A percentile compares a stretch with the other conserved stretches of the same genome.
Conservation (phyloP, 148 eudicot species). For the Cornus florida region DNA sequence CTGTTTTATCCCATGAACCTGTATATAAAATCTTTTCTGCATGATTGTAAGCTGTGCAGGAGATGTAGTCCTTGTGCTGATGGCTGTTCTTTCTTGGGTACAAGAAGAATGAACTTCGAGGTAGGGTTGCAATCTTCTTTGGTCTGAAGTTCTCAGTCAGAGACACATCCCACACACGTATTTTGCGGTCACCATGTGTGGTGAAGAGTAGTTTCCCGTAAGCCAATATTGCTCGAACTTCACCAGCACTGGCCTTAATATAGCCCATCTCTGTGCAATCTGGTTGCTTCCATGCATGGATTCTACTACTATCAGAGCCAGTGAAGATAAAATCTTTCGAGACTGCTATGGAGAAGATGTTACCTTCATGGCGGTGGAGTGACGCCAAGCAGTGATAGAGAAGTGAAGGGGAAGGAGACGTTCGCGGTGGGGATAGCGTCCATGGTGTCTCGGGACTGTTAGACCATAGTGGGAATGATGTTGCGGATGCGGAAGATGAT, state of each 20-base stretch:
- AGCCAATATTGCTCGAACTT: slow-evolving; percentile 46
- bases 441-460: slow-evolving; percentile 34
- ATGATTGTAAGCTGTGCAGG: slow-evolving; percentile 72
- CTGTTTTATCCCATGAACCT: slow-evolving; percentile 60
- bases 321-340: slow-evolving; percentile 38
- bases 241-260: slow-evolving; percentile 38
- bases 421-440: slow-evolving; percentile 22
- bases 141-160: slow-evolving; percentile 33
- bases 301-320: slow-evolving; percentile 48
- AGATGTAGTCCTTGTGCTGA: slow-evolving; percentile 48
- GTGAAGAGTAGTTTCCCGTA: slow-evolving; percentile 48
- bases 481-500: slow-evolving; percentile 32
- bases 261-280: slow-evolving; percentile 54
- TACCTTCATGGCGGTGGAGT: slow-evolving; percentile 52
- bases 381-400: slow-evolving; percentile 63
- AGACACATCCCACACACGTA: slow-evolving; percentile 44
- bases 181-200: slow-evolving; percentile 50
- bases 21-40: slow-evolving; percentile 58
- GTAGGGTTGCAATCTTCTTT: slow-evolving; percentile 46
- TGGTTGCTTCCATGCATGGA: slow-evolving; percentile 54
- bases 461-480: slow-evolving; percentile 29
- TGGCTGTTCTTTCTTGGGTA: slow-evolving; percentile 20
- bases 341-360: slow-evolving; percentile 44
- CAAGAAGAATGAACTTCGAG: slow-evolving; percentile 26
- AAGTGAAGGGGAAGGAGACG: slow-evolving; percentile 31